Conservation (phyloP, 169 alveolate genomes). For the Plasmodium fragile region DNA sequence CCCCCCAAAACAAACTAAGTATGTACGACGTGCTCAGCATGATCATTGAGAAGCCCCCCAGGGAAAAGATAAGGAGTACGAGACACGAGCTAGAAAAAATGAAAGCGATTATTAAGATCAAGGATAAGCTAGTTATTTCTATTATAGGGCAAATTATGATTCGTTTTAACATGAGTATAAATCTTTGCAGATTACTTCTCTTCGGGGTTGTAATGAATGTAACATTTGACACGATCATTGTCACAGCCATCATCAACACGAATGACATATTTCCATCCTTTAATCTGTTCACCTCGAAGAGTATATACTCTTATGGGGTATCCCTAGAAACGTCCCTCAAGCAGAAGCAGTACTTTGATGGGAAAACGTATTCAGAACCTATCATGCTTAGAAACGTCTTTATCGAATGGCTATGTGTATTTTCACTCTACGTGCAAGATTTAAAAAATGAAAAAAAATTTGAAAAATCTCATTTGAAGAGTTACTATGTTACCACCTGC, state of each 20-base stretch:
- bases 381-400: constrained; percentile 40
- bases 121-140: constrained; percentile 24
- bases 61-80: constrained; percentile 13
- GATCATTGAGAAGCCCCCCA: constrained; percentile 49
- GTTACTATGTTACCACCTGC: constrained; percentile 21
- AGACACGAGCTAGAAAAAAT: constrained; percentile 13
- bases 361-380: constrained; percentile 27
- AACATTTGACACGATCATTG: constrained; percentile 28
- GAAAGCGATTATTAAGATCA: constrained; percentile 16
- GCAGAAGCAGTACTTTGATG: constrained; percentile 43
- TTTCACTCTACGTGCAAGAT: constrained; percentile 6
- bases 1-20: background rate
- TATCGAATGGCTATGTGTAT: constrained; percentile 45
- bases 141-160: constrained; percentile 58
- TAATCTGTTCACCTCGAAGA: constrained; percentile 20
- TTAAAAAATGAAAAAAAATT: constrained; percentile 20
- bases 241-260: constrained; percentile 19
- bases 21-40: constrained; percentile 29
- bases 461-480: background rate
- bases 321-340: constrained; percentile 6
- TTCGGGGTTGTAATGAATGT: constrained; percentile 16
- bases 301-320: constrained; percentile 35
- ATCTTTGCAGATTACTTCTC: constrained; percentile 22
- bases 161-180: constrained; percentile 21
- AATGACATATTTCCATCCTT: constrained; percentile 49